A percentile compares a stretch with the other conserved stretches of the same genome.
These are phyloP conservation scores for Leucoagaricus sp. DNA, from an alignment of 1,284 basidiomycete species.

Conservation along the genomic window DNA sequence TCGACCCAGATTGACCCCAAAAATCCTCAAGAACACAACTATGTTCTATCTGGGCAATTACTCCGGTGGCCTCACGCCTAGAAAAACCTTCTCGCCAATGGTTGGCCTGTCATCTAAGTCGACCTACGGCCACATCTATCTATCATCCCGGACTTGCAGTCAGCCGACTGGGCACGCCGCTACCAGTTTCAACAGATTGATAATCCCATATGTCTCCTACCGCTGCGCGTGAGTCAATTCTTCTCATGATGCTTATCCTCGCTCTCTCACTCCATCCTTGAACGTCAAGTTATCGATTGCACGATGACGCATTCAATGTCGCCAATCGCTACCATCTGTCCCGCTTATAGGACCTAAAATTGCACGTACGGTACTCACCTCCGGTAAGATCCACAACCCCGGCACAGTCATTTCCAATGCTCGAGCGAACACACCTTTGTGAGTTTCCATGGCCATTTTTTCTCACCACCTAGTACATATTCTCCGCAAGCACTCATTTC, in stretches of 20 bases:
- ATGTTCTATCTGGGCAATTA: background rate
- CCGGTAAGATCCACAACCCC: background rate
- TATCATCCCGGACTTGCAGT: background rate
- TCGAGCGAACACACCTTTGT: no score
- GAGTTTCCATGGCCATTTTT: background rate
- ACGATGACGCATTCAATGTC: background rate
- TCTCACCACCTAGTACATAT: background rate
- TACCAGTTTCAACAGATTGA: background rate
- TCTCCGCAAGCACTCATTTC: background rate
- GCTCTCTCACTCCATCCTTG: background rate
- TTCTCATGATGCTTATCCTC: background rate
- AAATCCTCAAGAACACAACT: background rate
- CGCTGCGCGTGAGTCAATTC: slow-evolving; percentile 1
- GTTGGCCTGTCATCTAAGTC: background rate
- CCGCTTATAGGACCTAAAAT: background rate
- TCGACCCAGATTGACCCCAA: slow-evolving; percentile 2
- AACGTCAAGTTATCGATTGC: background rate
- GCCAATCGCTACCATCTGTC: background rate
- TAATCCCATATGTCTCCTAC: background rate
- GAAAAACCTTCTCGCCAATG: background rate
- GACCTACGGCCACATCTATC: background rate
- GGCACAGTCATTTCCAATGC: background rate
- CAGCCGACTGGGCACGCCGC: background rate
- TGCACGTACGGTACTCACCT: background rate
- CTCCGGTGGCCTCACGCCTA: background rate